Conservation (phyloP, 2,329 filamentous ascomycete species). For the Arthrobotrys iridis region DNA sequence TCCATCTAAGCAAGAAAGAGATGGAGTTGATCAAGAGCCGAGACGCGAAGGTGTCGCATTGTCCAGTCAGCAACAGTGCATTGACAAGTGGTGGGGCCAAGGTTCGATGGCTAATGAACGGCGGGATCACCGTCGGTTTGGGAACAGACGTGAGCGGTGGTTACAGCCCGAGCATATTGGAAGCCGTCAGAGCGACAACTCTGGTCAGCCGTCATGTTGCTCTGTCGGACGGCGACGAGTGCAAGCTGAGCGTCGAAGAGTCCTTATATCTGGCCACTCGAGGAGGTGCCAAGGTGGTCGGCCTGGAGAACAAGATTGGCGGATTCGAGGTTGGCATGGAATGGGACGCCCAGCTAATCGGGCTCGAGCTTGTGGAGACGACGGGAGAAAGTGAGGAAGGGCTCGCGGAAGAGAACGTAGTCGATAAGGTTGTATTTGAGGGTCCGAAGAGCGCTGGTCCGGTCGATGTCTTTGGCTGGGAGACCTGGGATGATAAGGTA, state of each 20-base stretch:
- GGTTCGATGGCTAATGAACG: slow-evolving; percentile 77
- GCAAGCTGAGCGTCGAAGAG: slow-evolving; percentile 83
- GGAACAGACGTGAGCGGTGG: slow-evolving; percentile 93
- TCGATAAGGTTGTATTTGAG: slow-evolving; percentile 58
- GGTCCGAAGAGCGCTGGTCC: slow-evolving; percentile 66
- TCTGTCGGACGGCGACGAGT: slow-evolving; percentile 66
- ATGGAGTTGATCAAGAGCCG: slow-evolving; percentile 71
- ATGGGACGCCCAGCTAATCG: slow-evolving; percentile 88
- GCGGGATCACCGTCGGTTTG: slow-evolving; percentile 80
- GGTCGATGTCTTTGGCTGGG: slow-evolving; percentile 91
- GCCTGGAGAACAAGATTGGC: slow-evolving; percentile 76
- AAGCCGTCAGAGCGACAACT: slow-evolving; percentile 81
- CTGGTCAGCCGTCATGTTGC: slow-evolving; percentile 79
- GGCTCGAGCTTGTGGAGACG: slow-evolving; percentile 66
- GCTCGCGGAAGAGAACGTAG: slow-evolving; percentile 61
- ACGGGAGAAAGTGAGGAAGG: slow-evolving; percentile 54
- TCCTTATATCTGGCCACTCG: slow-evolving; percentile 84
- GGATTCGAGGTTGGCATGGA: slow-evolving; percentile 86
- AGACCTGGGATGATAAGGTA: slow-evolving; percentile 84
- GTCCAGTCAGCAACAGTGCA: slow-evolving; percentile 84
- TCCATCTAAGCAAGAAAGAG: slow-evolving; percentile 78
- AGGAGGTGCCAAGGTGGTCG: slow-evolving; percentile 85
- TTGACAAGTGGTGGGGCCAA: slow-evolving; percentile 81
- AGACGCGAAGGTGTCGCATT: slow-evolving; percentile 79
- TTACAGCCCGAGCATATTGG: slow-evolving; percentile 81